phyloP scores from a whole-genome alignment of 345 rosid species.

The Melastoma malabathricum region DNA sequence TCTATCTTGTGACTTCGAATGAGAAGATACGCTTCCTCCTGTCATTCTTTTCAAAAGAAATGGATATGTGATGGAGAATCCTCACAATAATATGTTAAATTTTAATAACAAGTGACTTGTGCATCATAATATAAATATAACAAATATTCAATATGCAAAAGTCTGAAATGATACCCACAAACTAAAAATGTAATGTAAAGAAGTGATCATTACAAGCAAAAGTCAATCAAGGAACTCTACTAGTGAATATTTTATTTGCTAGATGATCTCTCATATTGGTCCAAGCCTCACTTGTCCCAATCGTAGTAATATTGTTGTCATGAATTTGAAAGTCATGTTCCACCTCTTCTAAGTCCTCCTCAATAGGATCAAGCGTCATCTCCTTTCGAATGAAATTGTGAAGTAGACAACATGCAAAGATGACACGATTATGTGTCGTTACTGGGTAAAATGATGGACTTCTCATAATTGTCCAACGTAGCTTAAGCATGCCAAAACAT shows the following conservation, averaged over 20 bases:
- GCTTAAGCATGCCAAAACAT: conserved; percentile 3
- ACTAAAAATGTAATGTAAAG: neutral
- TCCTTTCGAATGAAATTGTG: conserved; percentile 1
- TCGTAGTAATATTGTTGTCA: neutral
- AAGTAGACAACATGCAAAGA: neutral
- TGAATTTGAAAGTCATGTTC: too few relatives aligned
- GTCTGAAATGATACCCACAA: neutral
- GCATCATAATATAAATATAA: too few relatives aligned
- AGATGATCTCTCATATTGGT: neutral
- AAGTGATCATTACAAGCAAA: too few relatives aligned
- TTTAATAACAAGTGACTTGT: neutral
- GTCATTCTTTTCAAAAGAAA: neutral
- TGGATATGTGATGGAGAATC: too few relatives aligned
- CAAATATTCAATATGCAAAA: neutral
- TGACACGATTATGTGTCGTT: neutral
- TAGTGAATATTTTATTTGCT: neutral
- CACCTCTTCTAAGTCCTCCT: neutral
- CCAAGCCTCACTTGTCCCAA: neutral
- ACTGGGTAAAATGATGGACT: conserved; percentile 1
- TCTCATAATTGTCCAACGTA: neutral
- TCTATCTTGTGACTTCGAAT: neutral
- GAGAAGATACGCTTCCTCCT: neutral
- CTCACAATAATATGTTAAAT: neutral
- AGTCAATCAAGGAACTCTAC: neutral
- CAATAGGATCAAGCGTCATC: conserved; percentile 2